A percentile compares a stretch with the other conserved stretches of the same genome.
Evolutionary conservation across 177 flowering plant genomes (phyloP).

Genomic region (Tripterygium wilfordii): DNA sequence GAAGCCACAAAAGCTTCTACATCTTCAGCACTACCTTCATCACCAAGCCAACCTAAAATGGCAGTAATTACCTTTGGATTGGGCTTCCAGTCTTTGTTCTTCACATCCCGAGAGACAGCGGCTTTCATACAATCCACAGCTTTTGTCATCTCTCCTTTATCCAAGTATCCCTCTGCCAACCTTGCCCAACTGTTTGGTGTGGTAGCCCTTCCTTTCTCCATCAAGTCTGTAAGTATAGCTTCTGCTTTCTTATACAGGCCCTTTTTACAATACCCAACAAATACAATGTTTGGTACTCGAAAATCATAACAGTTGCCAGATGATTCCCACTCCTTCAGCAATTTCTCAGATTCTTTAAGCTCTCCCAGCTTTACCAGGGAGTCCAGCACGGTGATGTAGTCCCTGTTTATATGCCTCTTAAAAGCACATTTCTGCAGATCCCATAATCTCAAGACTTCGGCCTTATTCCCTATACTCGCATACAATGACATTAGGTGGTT

Average conservation of each 20-base stretch:
- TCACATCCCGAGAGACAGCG: conserved; percentile 31
- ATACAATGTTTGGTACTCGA: conserved; percentile 45
- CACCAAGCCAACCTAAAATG: conserved; percentile 47
- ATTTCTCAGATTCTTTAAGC: conserved; percentile 58
- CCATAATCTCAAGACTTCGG: conserved; percentile 64
- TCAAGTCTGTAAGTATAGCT: conserved; percentile 37
- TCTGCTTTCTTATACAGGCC: conserved; percentile 59
- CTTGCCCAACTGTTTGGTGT: conserved; percentile 45
- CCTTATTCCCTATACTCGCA: conserved; percentile 47
- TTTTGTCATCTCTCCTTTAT: conserved; percentile 37
- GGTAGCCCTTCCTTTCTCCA: conserved; percentile 33
- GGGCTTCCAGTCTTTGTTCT: conserved; percentile 45
- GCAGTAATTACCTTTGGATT: conserved; percentile 20
- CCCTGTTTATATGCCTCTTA: conserved; percentile 48
- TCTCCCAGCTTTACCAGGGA: conserved; percentile 63
- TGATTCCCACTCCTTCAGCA: conserved; percentile 65
- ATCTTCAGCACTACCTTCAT: conserved; percentile 37
- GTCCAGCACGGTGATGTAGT: conserved; percentile 45
- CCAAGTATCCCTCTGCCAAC: conserved; percentile 39
- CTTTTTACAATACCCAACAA: conserved; percentile 39
- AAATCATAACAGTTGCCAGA: conserved; percentile 56
- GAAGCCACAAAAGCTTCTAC: conserved; percentile 40
- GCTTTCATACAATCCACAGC: conserved; percentile 48
- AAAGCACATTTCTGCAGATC: conserved; percentile 35
- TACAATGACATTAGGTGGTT: conserved; percentile 67